phyloP scores from a whole-genome alignment of 83 land plant species.

The Diphasiastrum complanatum region DNA sequence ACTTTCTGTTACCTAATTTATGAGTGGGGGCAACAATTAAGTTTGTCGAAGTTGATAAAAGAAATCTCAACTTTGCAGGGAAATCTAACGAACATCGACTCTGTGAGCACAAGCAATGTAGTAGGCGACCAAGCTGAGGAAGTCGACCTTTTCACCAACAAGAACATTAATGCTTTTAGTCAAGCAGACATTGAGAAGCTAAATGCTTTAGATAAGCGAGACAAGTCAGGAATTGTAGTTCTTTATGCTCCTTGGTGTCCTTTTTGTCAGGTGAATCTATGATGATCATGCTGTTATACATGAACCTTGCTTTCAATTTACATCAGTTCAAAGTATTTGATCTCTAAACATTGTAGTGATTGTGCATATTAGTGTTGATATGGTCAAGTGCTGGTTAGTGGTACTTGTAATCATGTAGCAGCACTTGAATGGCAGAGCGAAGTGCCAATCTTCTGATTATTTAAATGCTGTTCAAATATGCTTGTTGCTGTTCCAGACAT shows the following conservation, averaged over 20 bases:
- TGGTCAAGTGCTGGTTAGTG: too few species aligned
- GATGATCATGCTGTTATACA: too few species aligned
- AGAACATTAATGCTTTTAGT: slow-evolving; percentile 44
- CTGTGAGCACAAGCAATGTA: slow-evolving; percentile 2
- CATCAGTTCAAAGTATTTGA: too few species aligned
- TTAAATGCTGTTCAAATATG: too few species aligned
- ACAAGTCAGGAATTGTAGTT: slow-evolving; percentile 70
- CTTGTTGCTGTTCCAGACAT: too few species aligned
- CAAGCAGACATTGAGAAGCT: slow-evolving; percentile 67
- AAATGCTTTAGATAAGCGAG: slow-evolving; percentile 36
- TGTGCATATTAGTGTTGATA: too few species aligned
- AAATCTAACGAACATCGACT: slow-evolving; percentile 23
- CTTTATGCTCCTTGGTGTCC: slow-evolving; percentile 93
- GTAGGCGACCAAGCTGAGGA: slow-evolving; percentile 14
- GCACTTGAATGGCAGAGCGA: too few species aligned
- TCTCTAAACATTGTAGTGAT: too few species aligned
- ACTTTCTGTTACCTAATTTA: not conserved
- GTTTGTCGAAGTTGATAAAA: not conserved
- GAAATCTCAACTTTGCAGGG: slow-evolving; percentile 24
- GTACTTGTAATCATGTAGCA: too few species aligned
- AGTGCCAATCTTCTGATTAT: too few species aligned
- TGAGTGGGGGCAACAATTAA: too few species aligned
- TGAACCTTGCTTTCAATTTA: too few species aligned
- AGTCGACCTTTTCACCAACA: slow-evolving; percentile 53
- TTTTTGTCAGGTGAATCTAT: slow-evolving; percentile 55